Base-by-base conservation (phyloP, 2,329 filamentous ascomycete genomes). In the Lachnellula cervina region DNA sequence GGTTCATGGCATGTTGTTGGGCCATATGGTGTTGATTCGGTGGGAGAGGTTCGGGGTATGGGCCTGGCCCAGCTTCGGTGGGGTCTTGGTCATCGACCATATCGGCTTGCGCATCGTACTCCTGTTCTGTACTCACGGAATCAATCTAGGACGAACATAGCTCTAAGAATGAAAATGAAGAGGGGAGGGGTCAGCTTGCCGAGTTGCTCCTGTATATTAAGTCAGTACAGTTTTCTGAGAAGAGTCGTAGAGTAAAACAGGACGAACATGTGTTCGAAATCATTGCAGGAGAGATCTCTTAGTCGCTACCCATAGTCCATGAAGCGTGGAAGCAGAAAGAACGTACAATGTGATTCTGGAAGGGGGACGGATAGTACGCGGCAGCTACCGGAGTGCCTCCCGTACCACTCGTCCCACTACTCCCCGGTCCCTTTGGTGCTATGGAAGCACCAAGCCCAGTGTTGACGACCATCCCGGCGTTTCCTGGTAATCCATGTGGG, bases 41-140 rank as follows among this genome's bases (percentile, higher is more conserved):
- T 53, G 83, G 81, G 68, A 81, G 78, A 56, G 76, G 74, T 58
- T 77, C 76, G 13, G 82, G 76, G 65, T 89, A 93, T 8, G 86
- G 81, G 14, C 83, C 83, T 45, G 85, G 81, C 43, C 84, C 85
- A 54, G 87, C 83, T 59, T 90, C 86, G 62, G 85, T 79, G 70
- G 77, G 82, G 65, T 89, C 86, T 63, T 85, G 77, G 59, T 95
- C 89, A 68, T 97, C 92, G 72, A 95, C 84, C 80, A 96, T 89
- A 67, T 93, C 90, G 71, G 83, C 83, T 75, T 90, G 89, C 54
- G 90, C 88, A 72, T 97, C 92, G 76, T 97, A 97, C 78, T 97
- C 93, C 80, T 96, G 91, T 77, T 97, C 93, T 97, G 77, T 78
- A 80, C 68, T 77, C 74, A 84, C 73, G 75, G 71, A 79, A 81